Conservation (phyloP, 805 yeast species). For the Ogataea parapolymorpha region DNA sequence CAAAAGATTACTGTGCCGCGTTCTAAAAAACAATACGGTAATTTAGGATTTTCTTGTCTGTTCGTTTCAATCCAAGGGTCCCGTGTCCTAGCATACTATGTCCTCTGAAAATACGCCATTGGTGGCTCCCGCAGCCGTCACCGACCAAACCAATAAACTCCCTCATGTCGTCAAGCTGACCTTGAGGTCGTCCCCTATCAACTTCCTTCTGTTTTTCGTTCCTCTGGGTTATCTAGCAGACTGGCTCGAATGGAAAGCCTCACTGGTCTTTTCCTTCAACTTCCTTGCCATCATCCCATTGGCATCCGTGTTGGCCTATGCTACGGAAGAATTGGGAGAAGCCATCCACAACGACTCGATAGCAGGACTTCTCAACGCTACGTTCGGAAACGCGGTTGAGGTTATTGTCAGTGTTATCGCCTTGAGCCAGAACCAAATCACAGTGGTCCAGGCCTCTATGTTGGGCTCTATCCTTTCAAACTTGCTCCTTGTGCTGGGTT, state of each 20-base stretch:
- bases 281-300: conserved; percentile 89
- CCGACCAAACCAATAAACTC: conserved; percentile 4
- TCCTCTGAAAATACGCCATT: conserved; percentile 14
- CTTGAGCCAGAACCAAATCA: conserved; percentile 74
- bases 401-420: conserved; percentile 93
- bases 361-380: conserved; percentile 93
- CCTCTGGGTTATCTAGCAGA: conserved; percentile 87
- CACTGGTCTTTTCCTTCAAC: conserved; percentile 63
- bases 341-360: conserved; percentile 81
- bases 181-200: conserved; percentile 50
- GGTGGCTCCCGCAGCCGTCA: conserved; percentile 4
- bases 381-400: conserved; percentile 97
- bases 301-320: conserved; percentile 85
- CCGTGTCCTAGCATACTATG: conserved; percentile 2
- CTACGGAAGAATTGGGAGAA: conserved; percentile 88
- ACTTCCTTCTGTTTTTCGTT: conserved; percentile 74
- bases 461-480: conserved; percentile 90
- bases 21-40: not conserved
- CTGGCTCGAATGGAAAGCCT: conserved; percentile 48
- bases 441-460: conserved; percentile 97
- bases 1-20: not conserved
- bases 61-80: not conserved
- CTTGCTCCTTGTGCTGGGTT: conserved; percentile 85
- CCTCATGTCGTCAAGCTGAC: conserved; percentile 15
- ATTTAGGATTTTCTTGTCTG: not conserved